phyloP scores from a whole-genome alignment of 345 rosid genomes.

The Eucalyptus brandiana region DNA sequence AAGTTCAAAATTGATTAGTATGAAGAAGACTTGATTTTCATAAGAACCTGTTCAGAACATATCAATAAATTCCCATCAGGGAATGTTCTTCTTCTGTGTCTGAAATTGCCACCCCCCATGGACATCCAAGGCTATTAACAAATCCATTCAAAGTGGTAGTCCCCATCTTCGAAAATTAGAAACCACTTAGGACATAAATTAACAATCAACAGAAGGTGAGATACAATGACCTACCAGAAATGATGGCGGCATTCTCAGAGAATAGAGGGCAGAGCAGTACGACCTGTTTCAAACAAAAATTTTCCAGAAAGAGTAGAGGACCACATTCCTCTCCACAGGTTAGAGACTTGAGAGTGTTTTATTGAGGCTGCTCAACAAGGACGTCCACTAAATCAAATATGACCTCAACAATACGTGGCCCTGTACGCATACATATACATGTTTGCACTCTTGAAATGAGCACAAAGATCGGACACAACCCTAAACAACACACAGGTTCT shows the following conservation, averaged over 20 bases:
- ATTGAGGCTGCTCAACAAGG: background rate
- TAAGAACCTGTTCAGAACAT: background rate
- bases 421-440: background rate
- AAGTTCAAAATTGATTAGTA: background rate
- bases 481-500: background rate
- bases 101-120: background rate
- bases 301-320: background rate
- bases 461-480: background rate
- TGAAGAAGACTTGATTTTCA: background rate
- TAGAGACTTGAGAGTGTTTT: background rate
- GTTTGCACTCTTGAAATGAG: background rate
- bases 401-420: background rate
- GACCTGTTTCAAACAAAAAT: background rate
- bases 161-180: background rate
- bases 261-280: background rate
- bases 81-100: background rate
- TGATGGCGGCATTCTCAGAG: background rate
- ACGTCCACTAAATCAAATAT: background rate
- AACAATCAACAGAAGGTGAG: background rate
- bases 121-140: background rate
- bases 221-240: background rate
- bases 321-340: background rate
- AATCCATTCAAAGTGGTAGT: background rate
- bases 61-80: background rate
- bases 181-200: background rate